Evolutionary conservation across 108 stramenopile species (phyloP), one percentile per base, ranked within the genome.

Genomic region (Skeletonema grethae): DNA sequence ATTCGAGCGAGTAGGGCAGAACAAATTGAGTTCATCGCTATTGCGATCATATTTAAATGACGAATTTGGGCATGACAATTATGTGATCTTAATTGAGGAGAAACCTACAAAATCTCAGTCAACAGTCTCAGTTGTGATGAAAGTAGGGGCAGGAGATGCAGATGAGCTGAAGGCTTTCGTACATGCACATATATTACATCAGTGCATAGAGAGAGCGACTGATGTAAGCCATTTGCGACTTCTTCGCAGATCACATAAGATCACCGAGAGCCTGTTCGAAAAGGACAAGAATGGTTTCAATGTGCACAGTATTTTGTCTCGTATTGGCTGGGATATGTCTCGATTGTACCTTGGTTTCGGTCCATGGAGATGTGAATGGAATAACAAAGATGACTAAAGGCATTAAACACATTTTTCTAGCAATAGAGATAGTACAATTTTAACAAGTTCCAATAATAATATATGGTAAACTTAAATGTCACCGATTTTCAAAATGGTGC

Each of bases 331-430:
- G 92, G 89, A 90, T 64, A 61, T 85, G 41, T 34, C 85, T 16
- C 71, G 89, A 43, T 75, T 90, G 34, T 90, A 93, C 61, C 65
- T 93, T 16, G 92, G 92, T 18, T 93, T 88, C 81, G 61, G 76
- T 13, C 50, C 22, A 39, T 74, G 84, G 63, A 50, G 72, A 59
- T 45, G 63, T 32, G 71, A 82, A 59, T 81, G 80, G 80, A 70
- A 61, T 2, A 50, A 48, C 38, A 43, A 60, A 34, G 32, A 60
- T 60, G 50, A 53, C 4, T 53, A n/a, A 48, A 22, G 18, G 6
- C 0, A 8, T n/a, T n/a, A 3, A n/a, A n/a, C 0, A 43, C 15
- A 3, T 15, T 12, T 15, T 15, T 41, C 39, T 41, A 15, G 15
- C 15, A 13, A 41, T 41, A 12, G 0, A 41, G 39, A n/a, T n/a